These are phyloP conservation scores for Neopestalotiopsis rosae DNA, from an alignment of 2,329 filamentous ascomycete species.

Conservation along the genomic window DNA sequence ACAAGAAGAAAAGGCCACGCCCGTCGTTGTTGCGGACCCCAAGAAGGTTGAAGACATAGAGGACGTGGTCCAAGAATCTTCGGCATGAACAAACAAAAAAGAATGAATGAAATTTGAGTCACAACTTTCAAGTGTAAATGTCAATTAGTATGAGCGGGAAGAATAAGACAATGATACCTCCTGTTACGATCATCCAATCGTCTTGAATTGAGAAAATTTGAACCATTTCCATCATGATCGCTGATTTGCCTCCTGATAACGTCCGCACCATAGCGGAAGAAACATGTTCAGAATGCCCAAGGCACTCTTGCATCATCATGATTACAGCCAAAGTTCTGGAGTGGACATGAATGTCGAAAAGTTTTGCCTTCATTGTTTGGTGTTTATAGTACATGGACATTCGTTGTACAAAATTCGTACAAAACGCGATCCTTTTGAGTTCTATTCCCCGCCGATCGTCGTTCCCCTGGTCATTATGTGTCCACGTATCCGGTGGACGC, in stretches of 20 bases:
- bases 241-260: no score
- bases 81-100: constrained; percentile 16
- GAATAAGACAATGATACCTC: constrained; percentile 8
- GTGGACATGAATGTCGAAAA: not conserved
- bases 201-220: not conserved
- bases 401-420: constrained; percentile 13
- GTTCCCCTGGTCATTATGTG: not conserved
- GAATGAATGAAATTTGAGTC: constrained; percentile 13
- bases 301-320: not conserved
- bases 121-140: not conserved
- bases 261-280: no score
- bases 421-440: not conserved
- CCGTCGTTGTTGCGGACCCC: constrained; percentile 25
- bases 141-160: constrained; percentile 1
- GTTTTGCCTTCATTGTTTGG: not conserved
- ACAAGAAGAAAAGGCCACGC: constrained; percentile 19
- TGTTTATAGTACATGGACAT: constrained; percentile 3
- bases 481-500: not conserved
- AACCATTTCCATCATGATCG: no score
- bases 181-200: not conserved
- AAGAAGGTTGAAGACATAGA: constrained; percentile 34
- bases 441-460: not conserved
- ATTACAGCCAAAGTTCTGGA: not conserved
- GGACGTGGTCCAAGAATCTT: constrained; percentile 27
- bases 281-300: no score